Base-by-base conservation (phyloP, 176 grass and related monocot species). In the Eleusine coracana region DNA sequence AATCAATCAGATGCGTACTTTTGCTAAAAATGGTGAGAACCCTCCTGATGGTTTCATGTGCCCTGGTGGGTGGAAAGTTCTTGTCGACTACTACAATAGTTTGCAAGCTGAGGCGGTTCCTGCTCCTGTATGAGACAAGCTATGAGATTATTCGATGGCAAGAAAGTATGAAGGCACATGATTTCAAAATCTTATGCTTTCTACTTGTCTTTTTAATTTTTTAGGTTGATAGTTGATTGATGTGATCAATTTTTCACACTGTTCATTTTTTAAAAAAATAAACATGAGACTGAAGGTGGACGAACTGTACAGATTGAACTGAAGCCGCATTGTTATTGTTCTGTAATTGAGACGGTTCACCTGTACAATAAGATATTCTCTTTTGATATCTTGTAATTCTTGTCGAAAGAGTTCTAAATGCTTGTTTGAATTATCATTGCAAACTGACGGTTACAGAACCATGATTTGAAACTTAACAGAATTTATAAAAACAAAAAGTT, bases 11-110 rank as follows among this genome's bases (percentile, higher is more conserved):
- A 98, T 98, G 96, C 87, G 96, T 7, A 83, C 91, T 40, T 98
- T 86, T 10, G 96, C 96, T 23, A 98, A 85, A 86, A 98, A 17
- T 23, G 96, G 96, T 15, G 96, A 95, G 87, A 92, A 82, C 74
- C 96, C 96, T 70, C 96, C 96, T 46, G 89, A 98, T 14, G 96
- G 96, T 78, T 98, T 95, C 72, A 98, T 98, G 92, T 95, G 96
- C 74, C 91, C 96, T 10, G 88, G 89, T 31, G 96, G 96, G 34
- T 95, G 96, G 96, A 92, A 98, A 76, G 93, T 98, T 71, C 87
- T 98, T 60, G 92, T 98, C 1, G 89, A 93, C 79, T 95, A 95
- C 76, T 98, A 98, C 85, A 89, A 91, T 37, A 90, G 90, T 73
- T 83, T 95, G 69, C 92, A 98, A 88, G 69, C 68, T 5, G 92